phyloP scores from a whole-genome alignment of 2,329 filamentous ascomycete species.

The Didymosphaeria variabile region DNA sequence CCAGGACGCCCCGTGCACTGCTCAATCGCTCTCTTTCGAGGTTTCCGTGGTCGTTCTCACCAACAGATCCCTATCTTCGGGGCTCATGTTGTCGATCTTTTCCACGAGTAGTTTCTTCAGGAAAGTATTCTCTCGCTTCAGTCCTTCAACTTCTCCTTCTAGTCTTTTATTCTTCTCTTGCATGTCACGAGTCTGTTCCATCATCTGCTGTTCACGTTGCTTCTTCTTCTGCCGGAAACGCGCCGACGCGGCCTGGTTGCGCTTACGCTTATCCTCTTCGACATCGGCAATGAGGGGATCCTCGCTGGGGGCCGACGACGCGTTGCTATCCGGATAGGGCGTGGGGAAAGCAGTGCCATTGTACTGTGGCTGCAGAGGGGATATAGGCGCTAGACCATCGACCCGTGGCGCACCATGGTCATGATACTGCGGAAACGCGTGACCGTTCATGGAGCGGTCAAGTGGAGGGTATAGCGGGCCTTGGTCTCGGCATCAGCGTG shows the following conservation, averaged over 20 bases:
- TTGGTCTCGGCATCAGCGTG: conserved; percentile 38
- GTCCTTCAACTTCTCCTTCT: conserved; percentile 60
- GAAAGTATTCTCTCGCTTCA: conserved; percentile 55
- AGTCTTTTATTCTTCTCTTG: conserved; percentile 78
- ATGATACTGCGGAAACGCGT: conserved; percentile 33
- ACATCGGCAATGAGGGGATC: conserved; percentile 57
- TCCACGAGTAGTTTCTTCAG: conserved; percentile 46
- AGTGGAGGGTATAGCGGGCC: conserved; percentile 40
- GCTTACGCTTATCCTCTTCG: conserved; percentile 88
- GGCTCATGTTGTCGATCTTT: conserved; percentile 52
- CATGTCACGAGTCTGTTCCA: conserved; percentile 69
- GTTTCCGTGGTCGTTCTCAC: conserved; percentile 36
- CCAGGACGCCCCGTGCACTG: not conserved
- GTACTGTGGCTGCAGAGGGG: conserved; percentile 37
- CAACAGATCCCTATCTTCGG: conserved; percentile 42
- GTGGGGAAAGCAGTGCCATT: conserved; percentile 22
- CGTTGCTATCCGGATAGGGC: conserved; percentile 36
- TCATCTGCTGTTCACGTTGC: conserved; percentile 84
- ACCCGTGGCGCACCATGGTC: conserved; percentile 35
- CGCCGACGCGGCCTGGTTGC: conserved; percentile 88
- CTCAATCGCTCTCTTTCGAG: conserved; percentile 19
- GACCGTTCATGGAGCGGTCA: conserved; percentile 36
- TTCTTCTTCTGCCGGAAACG: conserved; percentile 97
- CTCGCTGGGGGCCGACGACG: conserved; percentile 34
- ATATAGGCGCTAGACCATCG: conserved; percentile 43